These are phyloP conservation scores for Leccinum griseonigrum DNA, from an alignment of 1,284 basidiomycete genomes.

Conservation along the genomic window DNA sequence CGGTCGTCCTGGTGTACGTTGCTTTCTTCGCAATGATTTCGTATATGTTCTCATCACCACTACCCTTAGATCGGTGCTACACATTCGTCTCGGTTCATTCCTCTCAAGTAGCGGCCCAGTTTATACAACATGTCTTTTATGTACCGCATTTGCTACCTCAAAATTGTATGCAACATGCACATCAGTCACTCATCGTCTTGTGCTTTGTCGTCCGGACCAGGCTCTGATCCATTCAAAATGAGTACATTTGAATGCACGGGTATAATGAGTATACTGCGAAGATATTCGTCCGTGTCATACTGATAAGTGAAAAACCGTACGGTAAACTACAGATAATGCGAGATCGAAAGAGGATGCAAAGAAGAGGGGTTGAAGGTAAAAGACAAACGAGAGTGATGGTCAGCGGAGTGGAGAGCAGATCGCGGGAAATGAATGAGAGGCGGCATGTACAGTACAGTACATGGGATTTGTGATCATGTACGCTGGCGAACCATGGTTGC, in stretches of 20 bases:
- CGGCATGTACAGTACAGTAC: conserved; percentile 2
- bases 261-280: conserved; percentile 49
- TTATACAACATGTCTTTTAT: conserved; percentile 11
- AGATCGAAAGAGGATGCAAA: conserved; percentile 32
- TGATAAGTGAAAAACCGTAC: conserved; percentile 37
- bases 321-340: conserved; percentile 42
- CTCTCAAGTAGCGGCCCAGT: conserved; percentile 47
- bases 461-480: conserved; percentile 30
- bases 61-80: conserved; percentile 83
- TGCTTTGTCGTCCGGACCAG: conserved; percentile 7
- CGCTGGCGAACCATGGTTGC: conserved; percentile 51
- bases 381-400: conserved; percentile 25
- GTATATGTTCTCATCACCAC: conserved; percentile 8
- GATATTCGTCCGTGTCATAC: conserved; percentile 44
- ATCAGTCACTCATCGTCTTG: conserved; percentile 4
- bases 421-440: conserved; percentile 16
- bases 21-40: background rate
- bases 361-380: conserved; percentile 9
- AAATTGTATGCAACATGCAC: conserved; percentile 31
- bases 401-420: conserved; percentile 30
- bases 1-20: conserved; percentile 90
- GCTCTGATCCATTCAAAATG: conserved; percentile 37
- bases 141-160: conserved; percentile 20
- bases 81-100: conserved; percentile 63
- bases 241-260: conserved; percentile 43